A percentile compares a stretch with the other conserved stretches of the same genome.
Evolutionary conservation across 352 stramenopile species (phyloP).

Genomic region (Phytophthora sp.): DNA sequence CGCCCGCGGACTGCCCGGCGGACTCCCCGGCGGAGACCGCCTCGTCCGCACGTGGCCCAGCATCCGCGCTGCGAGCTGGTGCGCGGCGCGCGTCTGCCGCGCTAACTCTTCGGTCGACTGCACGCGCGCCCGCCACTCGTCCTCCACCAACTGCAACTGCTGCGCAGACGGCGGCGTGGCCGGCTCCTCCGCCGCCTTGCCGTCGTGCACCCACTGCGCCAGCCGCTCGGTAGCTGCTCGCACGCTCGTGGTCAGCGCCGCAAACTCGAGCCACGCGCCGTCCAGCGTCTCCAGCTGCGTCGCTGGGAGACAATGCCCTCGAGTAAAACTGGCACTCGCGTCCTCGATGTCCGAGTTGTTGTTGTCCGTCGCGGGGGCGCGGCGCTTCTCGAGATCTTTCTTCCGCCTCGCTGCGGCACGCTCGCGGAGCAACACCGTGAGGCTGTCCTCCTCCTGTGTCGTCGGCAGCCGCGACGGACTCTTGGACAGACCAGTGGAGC

Average conservation of each 20-base stretch:
- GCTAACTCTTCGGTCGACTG: constrained; percentile 18
- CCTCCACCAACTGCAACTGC: constrained; percentile 5
- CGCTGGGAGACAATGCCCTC: not conserved
- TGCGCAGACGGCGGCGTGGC: constrained; percentile 9
- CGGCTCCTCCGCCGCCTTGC: not conserved
- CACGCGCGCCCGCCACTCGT: constrained; percentile 20
- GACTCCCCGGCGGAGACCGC: not conserved
- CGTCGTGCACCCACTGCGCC: not conserved
- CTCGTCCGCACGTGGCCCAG: constrained; percentile 6
- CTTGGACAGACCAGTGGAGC: not conserved
- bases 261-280: constrained; percentile 17
- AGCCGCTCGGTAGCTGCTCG: constrained; percentile 15
- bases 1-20: not conserved
- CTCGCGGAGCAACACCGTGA: constrained; percentile 24
- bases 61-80: constrained; percentile 18
- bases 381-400: constrained; percentile 5
- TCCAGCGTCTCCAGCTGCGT: constrained; percentile 2
- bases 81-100: constrained; percentile 16
- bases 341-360: constrained; percentile 5
- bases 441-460: constrained; percentile 31
- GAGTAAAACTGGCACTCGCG: not conserved
- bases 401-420: constrained; percentile 19
- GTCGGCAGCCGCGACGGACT: constrained; percentile 8
- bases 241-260: constrained; percentile 7
- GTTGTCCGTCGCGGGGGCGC: not conserved